These are phyloP conservation scores for Colletotrichum sp. DNA, from an alignment of 2,329 filamentous ascomycete genomes.

Conservation along the genomic window DNA sequence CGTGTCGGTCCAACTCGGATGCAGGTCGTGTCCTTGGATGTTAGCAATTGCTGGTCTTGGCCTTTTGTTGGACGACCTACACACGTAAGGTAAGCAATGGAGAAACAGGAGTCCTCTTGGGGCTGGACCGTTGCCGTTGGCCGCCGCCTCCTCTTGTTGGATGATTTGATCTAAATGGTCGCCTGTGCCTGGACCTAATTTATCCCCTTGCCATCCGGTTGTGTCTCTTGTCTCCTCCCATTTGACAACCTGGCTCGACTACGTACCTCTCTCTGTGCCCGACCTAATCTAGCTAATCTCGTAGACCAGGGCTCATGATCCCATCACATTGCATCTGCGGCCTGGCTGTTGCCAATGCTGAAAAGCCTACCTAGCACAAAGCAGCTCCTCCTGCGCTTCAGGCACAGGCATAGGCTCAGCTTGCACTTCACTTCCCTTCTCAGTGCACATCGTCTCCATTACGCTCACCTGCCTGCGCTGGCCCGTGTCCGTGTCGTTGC, in stretches of 20 bases:
- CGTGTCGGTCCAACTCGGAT: not conserved
- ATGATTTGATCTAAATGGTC: not conserved
- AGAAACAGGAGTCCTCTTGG: not conserved
- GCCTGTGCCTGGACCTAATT: not conserved
- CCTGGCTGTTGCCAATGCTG: not conserved
- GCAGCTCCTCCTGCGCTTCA: not conserved
- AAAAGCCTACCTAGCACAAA: not conserved
- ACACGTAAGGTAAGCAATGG: not conserved
- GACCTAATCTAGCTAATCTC: conserved; percentile 9
- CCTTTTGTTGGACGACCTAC: not conserved
- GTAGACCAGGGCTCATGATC: not conserved
- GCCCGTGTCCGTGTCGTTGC: not conserved
- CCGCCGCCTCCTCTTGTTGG: not conserved
- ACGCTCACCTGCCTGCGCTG: conserved; percentile 1
- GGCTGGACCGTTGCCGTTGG: not conserved
- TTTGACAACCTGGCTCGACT: not conserved
- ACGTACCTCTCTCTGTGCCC: not conserved
- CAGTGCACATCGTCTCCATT: not conserved
- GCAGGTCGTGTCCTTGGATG: not conserved
- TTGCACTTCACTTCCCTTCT: not conserved
- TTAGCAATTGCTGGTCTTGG: not conserved
- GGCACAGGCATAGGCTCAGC: not conserved
- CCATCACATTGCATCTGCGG: conserved; percentile 13
- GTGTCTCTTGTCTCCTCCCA: not conserved
- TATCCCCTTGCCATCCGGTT: not conserved